These are phyloP conservation scores for Thymus mandschuricus DNA, from an alignment of 257 asterid species.

Conservation along the genomic window DNA sequence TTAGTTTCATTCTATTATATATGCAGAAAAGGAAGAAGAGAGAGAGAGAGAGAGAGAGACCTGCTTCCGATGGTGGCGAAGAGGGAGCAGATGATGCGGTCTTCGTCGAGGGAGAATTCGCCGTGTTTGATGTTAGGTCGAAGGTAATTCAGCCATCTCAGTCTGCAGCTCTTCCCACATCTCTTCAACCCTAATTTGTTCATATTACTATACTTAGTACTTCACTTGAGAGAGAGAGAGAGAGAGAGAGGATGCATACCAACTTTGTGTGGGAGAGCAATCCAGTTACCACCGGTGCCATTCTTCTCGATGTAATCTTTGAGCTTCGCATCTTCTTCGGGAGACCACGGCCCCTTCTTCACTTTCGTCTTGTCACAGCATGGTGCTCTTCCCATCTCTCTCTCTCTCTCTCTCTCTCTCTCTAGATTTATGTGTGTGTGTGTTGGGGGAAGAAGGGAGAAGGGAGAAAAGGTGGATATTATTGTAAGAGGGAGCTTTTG, in stretches of 20 bases:
- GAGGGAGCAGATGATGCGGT: conserved; percentile 67
- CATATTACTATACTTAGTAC: not conserved
- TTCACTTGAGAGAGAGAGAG: not conserved
- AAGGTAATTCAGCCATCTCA: conserved; percentile 89
- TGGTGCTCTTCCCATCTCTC: conserved; percentile 86
- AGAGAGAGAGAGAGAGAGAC: conserved; percentile 22
- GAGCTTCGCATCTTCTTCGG: conserved; percentile 83
- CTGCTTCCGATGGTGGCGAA: conserved; percentile 85
- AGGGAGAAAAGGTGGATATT: no score
- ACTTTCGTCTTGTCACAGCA: conserved; percentile 89
- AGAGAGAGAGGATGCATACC: conserved; percentile 34
- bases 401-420: conserved; percentile 25
- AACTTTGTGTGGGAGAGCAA: conserved; percentile 81
- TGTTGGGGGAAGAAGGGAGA: not conserved
- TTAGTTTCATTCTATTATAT: not conserved
- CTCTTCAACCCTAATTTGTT: conserved; percentile 50
- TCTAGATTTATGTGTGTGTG: not conserved
- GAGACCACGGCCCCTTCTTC: conserved; percentile 94
- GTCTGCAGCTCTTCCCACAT: conserved; percentile 88
- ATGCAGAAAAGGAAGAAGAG: not conserved
- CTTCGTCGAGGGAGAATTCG: conserved; percentile 75
- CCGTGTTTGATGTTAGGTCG: conserved; percentile 87
- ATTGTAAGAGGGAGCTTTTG: no score
- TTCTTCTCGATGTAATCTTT: conserved; percentile 63
- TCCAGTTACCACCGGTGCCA: conserved; percentile 91